Evolutionary conservation across 768 basidiomycete species (phyloP).

Genomic region (Dentipellis sp.): DNA sequence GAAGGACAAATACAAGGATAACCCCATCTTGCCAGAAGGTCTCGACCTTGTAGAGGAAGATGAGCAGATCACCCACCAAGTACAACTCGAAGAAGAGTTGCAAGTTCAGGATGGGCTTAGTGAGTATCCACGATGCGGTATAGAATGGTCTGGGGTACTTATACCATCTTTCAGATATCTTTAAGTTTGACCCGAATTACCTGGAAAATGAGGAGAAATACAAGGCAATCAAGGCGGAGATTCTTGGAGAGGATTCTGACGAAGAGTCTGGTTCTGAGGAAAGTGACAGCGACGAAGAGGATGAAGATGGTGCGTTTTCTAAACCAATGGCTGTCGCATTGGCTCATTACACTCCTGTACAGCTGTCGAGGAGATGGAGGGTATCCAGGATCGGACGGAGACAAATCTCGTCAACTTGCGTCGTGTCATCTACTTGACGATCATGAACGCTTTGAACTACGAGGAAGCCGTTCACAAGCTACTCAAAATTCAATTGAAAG

Average conservation of each 20-base stretch:
- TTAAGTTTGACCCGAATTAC: conserved; percentile 88
- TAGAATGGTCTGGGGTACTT: background rate
- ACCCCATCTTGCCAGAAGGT: conserved; percentile 89
- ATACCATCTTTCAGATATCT: conserved; percentile 55
- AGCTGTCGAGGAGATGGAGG: conserved; percentile 75
- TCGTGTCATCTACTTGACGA: conserved; percentile 90
- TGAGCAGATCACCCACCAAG: conserved; percentile 93
- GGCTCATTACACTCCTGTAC: conserved; percentile 9
- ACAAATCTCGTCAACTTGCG: conserved; percentile 95
- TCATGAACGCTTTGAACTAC: conserved; percentile 97
- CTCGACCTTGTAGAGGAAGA: conserved; percentile 96
- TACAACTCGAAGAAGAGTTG: conserved; percentile 87
- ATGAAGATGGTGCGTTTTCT: conserved; percentile 32
- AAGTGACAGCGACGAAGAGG: conserved; percentile 50
- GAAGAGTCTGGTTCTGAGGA: conserved; percentile 56
- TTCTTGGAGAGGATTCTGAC: conserved; percentile 78
- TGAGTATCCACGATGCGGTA: conserved; percentile 32
- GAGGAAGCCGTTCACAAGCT: conserved; percentile 99
- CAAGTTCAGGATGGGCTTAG: conserved; percentile 92
- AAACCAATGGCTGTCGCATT: background rate
- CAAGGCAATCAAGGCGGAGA: conserved; percentile 83
- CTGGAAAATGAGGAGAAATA: conserved; percentile 92
- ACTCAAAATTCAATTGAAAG: conserved; percentile 83
- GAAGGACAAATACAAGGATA: conserved; percentile 99
- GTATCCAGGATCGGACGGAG: conserved; percentile 90